Conservation (phyloP, 139 green algal genomes). For the Dunaliella sp. region DNA sequence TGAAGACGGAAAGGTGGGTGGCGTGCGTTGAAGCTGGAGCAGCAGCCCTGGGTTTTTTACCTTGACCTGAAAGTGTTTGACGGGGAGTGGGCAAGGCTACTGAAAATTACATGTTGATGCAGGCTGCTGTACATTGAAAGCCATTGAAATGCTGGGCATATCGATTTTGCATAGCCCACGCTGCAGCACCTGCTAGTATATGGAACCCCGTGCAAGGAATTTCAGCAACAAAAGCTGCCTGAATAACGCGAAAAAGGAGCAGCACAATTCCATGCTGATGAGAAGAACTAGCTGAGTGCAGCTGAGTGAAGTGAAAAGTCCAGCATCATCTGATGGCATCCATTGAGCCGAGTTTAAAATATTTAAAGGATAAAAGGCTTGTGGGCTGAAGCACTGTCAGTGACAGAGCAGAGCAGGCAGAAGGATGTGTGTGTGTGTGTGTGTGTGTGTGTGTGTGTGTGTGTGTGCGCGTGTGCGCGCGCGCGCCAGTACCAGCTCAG, state of each 20-base stretch:
- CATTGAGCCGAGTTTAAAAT: not conserved
- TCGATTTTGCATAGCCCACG: too few species aligned
- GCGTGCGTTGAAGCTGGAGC: constrained; percentile 62
- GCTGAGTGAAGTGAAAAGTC: not conserved
- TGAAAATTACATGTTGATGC: too few species aligned
- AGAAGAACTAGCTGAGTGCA: not conserved
- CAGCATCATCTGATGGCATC: not conserved
- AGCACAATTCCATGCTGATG: not conserved
- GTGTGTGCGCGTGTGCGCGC: not conserved
- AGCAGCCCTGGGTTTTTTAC: constrained; percentile 65
- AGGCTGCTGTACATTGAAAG: too few species aligned
- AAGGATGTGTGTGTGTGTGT: not conserved
- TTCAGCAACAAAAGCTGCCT: not conserved
- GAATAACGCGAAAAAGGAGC: not conserved
- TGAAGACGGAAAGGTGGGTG: constrained; percentile 30
- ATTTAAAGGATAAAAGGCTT: too few species aligned
- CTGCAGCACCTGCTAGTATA: too few species aligned
- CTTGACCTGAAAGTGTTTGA: constrained; percentile 48
- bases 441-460: constrained; percentile 6
- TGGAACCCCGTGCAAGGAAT: too few species aligned
- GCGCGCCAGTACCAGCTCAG: too few species aligned
- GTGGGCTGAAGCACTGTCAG: too few species aligned
- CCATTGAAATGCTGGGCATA: too few species aligned
- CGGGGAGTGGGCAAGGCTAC: too few species aligned
- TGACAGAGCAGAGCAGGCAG: not conserved